phyloP scores from a whole-genome alignment of 768 basidiomycete genomes.

The Nidularia pulvinata region DNA sequence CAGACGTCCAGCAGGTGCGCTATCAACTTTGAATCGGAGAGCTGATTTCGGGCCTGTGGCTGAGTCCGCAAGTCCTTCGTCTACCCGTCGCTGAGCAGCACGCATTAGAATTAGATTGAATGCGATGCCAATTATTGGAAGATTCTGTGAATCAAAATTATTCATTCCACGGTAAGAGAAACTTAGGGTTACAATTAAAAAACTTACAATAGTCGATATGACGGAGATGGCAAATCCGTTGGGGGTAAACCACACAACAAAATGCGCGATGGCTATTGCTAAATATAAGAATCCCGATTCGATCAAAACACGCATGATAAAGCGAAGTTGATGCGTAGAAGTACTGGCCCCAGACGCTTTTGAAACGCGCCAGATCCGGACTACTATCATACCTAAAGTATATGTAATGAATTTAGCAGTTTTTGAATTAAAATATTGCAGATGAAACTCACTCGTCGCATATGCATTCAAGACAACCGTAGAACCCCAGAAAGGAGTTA shows the following conservation, averaged over 20 bases:
- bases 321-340: background rate
- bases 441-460: conserved; percentile 1
- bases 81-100: too few relatives aligned
- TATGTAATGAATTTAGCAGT: background rate
- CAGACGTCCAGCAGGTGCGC: too few relatives aligned
- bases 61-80: too few relatives aligned
- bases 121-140: too few relatives aligned
- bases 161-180: too few relatives aligned
- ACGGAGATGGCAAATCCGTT: background rate
- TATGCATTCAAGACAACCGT: background rate
- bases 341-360: background rate
- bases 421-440: background rate
- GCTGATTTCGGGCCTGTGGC: too few relatives aligned
- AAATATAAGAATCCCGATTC: conserved; percentile 4
- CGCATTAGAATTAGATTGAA: too few relatives aligned
- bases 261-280: conserved; percentile 1
- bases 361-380: background rate
- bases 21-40: too few relatives aligned
- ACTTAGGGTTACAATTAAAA: background rate
- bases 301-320: background rate
- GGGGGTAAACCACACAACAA: background rate
- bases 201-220: background rate
- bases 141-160: too few relatives aligned
- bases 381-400: background rate
- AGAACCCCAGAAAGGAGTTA: conserved; percentile 5